Evolutionary conservation across 129 eudicot species (phyloP).

Genomic region (Artemisia tridentata): DNA sequence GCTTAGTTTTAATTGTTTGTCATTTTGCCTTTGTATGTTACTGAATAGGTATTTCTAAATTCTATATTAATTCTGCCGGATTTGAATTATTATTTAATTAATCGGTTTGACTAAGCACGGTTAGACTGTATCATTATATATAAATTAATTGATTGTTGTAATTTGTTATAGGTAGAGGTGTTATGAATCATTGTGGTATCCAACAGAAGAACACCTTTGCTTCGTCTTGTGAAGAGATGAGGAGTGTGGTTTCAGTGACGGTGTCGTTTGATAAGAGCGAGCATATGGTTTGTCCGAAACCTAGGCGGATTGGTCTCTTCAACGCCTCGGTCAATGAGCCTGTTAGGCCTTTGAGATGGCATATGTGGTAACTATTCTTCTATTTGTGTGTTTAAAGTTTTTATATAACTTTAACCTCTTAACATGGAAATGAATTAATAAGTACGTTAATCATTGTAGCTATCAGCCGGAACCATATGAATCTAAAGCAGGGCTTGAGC

Average conservation of each 20-base stretch:
- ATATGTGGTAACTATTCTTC: conserved; percentile 44
- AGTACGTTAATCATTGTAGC: conserved; percentile 32
- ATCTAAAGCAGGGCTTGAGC: conserved; percentile 75
- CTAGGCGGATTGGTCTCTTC: conserved; percentile 52
- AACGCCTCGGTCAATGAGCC: conserved; percentile 38
- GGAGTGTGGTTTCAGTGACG: conserved; percentile 41
- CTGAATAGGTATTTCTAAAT: conserved; percentile 1
- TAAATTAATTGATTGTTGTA: neutral
- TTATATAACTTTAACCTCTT: neutral
- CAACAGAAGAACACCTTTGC: conserved; percentile 45
- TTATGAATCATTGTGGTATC: conserved; percentile 55
- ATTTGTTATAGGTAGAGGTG: neutral
- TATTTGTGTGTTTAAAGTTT: neutral
- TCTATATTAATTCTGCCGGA: conserved; percentile 20
- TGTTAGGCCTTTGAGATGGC: conserved; percentile 57
- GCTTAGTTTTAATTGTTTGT: conserved; percentile 1
- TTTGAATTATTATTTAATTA: conserved; percentile 14
- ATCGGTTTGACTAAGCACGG: conserved; percentile 21
- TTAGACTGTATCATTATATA: neutral
- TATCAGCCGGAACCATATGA: conserved; percentile 69
- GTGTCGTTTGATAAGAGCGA: conserved; percentile 34
- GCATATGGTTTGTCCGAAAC: conserved; percentile 78
- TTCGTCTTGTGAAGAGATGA: conserved; percentile 61
- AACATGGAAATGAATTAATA: neutral
- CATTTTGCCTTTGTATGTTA: neutral